Percentiles rank a stretch among this genome's conserved stretches.
These are phyloP conservation scores for Tolypocladium cylindrosporum DNA, from an alignment of 2,329 filamentous ascomycete genomes.

Conservation along the genomic window DNA sequence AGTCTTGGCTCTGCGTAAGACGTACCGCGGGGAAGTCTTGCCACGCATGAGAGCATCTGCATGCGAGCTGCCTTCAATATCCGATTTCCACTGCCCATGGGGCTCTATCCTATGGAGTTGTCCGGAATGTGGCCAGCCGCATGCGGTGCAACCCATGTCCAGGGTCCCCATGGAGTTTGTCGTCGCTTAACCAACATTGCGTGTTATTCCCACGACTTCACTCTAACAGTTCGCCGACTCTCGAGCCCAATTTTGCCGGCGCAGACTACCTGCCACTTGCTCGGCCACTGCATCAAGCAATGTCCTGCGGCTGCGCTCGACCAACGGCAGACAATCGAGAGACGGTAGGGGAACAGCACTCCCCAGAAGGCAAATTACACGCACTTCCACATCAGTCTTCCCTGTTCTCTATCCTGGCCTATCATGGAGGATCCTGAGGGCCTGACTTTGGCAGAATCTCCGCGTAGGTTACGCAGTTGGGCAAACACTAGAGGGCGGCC, in stretches of 20 bases:
- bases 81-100: neutral
- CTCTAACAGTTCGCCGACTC: neutral
- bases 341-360: no score
- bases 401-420: no score
- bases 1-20: neutral
- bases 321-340: neutral
- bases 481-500: neutral
- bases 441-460: neutral
- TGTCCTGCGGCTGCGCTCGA: neutral
- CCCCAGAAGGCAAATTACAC: neutral
- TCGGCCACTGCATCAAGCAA: no score
- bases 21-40: neutral
- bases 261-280: neutral
- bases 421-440: neutral
- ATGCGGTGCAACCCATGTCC: neutral
- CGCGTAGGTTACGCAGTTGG: neutral
- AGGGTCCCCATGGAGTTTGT: neutral
- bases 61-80: neutral
- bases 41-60: neutral
- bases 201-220: neutral
- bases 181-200: neutral
- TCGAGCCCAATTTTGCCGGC: neutral
- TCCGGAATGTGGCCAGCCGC: neutral
- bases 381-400: neutral
- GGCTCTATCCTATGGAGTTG: neutral